phyloP scores from a whole-genome alignment of 768 basidiomycete genomes.

The Pleurotus pulmonarius region DNA sequence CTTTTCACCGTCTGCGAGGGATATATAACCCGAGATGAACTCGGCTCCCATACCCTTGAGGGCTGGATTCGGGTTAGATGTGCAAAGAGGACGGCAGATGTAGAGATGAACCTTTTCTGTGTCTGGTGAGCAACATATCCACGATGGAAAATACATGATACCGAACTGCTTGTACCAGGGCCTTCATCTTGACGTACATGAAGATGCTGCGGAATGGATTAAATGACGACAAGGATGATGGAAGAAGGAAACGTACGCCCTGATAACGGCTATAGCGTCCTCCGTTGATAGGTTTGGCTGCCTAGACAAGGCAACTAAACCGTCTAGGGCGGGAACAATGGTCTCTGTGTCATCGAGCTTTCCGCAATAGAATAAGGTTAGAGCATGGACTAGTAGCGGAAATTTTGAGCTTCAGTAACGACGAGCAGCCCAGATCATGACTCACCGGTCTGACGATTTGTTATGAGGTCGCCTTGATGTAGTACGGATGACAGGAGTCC shows the following conservation, averaged over 20 bases:
- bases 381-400: constrained; percentile 53
- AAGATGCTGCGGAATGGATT: constrained; percentile 54
- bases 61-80: constrained; percentile 32
- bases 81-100: no score
- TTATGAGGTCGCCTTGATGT: constrained; percentile 50
- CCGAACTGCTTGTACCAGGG: constrained; percentile 77
- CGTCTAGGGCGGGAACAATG: constrained; percentile 76
- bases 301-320: constrained; percentile 62
- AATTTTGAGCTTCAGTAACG: no score
- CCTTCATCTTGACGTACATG: constrained; percentile 74
- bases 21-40: constrained; percentile 75
- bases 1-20: constrained; percentile 91
- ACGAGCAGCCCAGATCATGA: not conserved
- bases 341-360: constrained; percentile 87
- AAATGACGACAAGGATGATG: not conserved
- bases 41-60: constrained; percentile 67
- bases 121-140: constrained; percentile 69
- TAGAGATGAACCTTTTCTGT: constrained; percentile 53
- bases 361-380: constrained; percentile 78
- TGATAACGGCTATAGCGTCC: constrained; percentile 61
- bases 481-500: constrained; percentile 77
- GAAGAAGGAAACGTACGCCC: constrained; percentile 39
- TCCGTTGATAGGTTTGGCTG: constrained; percentile 59
- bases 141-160: constrained; percentile 79
- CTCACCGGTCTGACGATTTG: constrained; percentile 84